These are phyloP conservation scores for Fusarium chaquense DNA, from an alignment of 2,329 filamentous ascomycete genomes.

Conservation along the genomic window DNA sequence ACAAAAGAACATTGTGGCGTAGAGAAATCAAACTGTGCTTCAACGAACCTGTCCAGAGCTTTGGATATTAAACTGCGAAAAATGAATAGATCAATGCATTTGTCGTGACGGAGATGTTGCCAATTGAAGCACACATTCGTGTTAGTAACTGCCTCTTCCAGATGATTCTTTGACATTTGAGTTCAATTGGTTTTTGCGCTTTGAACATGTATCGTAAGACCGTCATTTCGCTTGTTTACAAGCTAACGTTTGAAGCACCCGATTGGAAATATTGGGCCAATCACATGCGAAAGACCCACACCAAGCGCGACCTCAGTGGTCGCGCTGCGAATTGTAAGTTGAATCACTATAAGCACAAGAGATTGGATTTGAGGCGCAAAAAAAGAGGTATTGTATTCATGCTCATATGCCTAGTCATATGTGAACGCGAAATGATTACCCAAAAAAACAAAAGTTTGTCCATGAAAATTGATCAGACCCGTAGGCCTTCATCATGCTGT, in stretches of 20 bases:
- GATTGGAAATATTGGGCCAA: conserved; percentile 32
- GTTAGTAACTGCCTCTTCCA: neutral
- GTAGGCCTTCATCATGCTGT: conserved; percentile 37
- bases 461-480: conserved; percentile 41
- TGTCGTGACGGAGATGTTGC: neutral
- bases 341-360: neutral
- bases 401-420: conserved; percentile 42
- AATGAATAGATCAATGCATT: neutral
- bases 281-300: conserved; percentile 6
- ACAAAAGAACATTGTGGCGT: conserved; percentile 21
- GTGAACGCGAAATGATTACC: conserved; percentile 44
- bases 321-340: neutral
- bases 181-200: conserved; percentile 2
- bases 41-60: neutral
- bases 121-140: neutral
- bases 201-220: conserved; percentile 1
- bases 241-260: conserved; percentile 9
- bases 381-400: conserved; percentile 47
- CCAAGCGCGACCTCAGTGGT: conserved; percentile 12
- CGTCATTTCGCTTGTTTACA: conserved; percentile 33
- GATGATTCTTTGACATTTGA: neutral
- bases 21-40: conserved; percentile 8
- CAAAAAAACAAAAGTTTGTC: conserved; percentile 42
- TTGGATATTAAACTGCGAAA: too few relatives aligned
- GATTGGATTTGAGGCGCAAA: conserved; percentile 21